phyloP scores from a whole-genome alignment of 1,284 basidiomycete genomes.

The Inonotus hispidus region DNA sequence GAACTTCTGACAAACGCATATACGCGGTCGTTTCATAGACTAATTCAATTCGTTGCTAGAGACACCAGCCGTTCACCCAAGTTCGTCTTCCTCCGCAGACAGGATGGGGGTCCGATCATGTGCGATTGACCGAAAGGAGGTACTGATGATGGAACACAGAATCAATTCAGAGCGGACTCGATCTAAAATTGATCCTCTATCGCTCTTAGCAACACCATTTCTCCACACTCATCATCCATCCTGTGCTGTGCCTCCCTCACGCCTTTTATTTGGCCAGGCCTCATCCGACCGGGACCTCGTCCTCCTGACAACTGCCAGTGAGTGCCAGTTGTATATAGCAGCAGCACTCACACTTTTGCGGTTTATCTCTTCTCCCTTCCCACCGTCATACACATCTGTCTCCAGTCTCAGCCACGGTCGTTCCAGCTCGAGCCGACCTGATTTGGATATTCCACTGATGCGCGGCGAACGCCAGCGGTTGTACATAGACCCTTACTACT shows the following conservation, averaged over 20 bases:
- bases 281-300: neutral
- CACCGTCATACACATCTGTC: neutral
- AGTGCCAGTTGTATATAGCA: neutral
- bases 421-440: neutral
- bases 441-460: neutral
- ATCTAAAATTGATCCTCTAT: neutral
- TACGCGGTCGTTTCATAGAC: neutral
- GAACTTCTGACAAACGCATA: neutral
- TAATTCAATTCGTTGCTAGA: too few species aligned
- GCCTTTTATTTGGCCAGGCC: neutral
- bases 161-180: neutral
- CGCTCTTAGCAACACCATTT: neutral
- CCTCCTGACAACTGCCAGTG: slow-evolving; percentile 4
- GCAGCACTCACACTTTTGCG: neutral
- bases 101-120: neutral
- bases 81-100: neutral
- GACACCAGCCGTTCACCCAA: neutral
- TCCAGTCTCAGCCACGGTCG: neutral
- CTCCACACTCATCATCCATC: neutral
- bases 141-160: neutral
- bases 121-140: slow-evolving; percentile 2
- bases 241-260: neutral
- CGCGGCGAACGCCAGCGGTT: slow-evolving; percentile 12
- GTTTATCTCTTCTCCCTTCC: neutral
- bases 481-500: slow-evolving; percentile 19